A percentile compares a stretch with the other conserved stretches of the same genome.
These are phyloP conservation scores for Boechera divaricarpa DNA, from an alignment of 345 rosid genomes.

Conservation along the genomic window DNA sequence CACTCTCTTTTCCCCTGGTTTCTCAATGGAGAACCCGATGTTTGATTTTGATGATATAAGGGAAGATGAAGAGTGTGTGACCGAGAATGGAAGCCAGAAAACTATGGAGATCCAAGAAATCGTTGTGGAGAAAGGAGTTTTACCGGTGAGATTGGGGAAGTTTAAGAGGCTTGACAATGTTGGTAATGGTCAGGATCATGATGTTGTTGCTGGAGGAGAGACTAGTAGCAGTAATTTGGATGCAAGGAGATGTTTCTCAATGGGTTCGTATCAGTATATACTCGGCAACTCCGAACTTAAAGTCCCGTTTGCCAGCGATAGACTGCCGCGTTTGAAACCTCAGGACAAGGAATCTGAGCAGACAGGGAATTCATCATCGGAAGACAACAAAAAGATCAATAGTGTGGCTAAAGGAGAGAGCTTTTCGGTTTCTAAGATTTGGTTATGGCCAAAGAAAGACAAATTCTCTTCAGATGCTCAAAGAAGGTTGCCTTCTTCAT, in stretches of 20 bases:
- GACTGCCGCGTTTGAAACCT: slow-evolving; percentile 16
- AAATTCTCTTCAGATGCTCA: slow-evolving; percentile 61
- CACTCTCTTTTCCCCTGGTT: slow-evolving; percentile 69
- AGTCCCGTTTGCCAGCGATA: slow-evolving; percentile 54
- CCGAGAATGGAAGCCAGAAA: slow-evolving; percentile 57
- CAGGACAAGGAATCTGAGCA: slow-evolving; percentile 41
- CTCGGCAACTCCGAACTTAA: slow-evolving; percentile 69
- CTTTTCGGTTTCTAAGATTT: slow-evolving; percentile 83
- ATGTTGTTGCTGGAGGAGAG: slow-evolving; percentile 63
- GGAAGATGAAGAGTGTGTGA: slow-evolving; percentile 59
- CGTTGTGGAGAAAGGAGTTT: slow-evolving; percentile 63
- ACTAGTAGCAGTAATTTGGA: slow-evolving; percentile 84
- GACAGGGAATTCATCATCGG: slow-evolving; percentile 52
- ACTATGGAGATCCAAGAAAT: slow-evolving; percentile 64
- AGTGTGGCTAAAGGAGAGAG: slow-evolving; percentile 77
- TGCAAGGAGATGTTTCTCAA: slow-evolving; percentile 84
- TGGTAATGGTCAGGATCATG: slow-evolving; percentile 26
- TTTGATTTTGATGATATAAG: slow-evolving; percentile 71
- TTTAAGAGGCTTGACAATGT: slow-evolving; percentile 57
- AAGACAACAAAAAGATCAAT: slow-evolving; percentile 65
- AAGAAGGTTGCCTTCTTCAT: slow-evolving; percentile 59
- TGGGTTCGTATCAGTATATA: slow-evolving; percentile 88
- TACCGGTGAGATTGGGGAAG: slow-evolving; percentile 84
- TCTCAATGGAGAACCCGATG: slow-evolving; percentile 70
- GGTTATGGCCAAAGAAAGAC: slow-evolving; percentile 86